A percentile compares a stretch with the other conserved stretches of the same genome.
phyloP scores from a whole-genome alignment of 148 eudicot species.

The Chenopodium formosanum region DNA sequence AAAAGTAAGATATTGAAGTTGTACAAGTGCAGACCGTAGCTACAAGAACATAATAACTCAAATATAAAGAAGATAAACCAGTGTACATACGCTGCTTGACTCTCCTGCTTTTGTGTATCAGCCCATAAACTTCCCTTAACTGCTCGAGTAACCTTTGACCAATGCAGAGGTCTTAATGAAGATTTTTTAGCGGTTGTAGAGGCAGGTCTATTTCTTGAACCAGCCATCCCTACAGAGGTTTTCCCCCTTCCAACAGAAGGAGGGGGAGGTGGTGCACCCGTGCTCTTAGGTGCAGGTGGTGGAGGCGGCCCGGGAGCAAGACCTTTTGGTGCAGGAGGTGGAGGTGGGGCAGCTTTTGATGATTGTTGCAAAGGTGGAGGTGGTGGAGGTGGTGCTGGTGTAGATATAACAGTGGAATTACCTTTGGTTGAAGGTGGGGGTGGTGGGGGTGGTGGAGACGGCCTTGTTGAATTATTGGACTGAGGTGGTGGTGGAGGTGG shows the following conservation, averaged over 20 bases:
- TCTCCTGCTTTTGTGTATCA: conserved; percentile 78
- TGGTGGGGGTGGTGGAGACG: conserved; percentile 37
- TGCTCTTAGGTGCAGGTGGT: conserved; percentile 49
- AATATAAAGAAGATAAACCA: neutral
- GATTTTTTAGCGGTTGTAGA: conserved; percentile 59
- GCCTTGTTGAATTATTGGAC: conserved; percentile 13
- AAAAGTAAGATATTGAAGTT: neutral
- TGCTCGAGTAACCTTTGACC: conserved; percentile 96
- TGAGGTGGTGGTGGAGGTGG: conserved; percentile 35
- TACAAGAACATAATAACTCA: neutral
- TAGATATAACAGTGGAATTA: conserved; percentile 25
- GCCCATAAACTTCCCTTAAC: conserved; percentile 98
- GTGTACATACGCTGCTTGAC: conserved; percentile 64
- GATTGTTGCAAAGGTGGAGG: conserved; percentile 39
- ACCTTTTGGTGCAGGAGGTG: conserved; percentile 39
- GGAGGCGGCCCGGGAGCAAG: conserved; percentile 70
- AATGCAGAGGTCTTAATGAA: conserved; percentile 85
- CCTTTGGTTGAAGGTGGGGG: conserved; percentile 37
- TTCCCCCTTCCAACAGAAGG: conserved; percentile 71
- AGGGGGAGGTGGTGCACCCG: conserved; percentile 61
- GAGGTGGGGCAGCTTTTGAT: conserved; percentile 46
- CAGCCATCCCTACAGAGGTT: conserved; percentile 36
- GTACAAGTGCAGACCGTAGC: neutral
- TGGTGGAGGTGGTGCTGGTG: conserved; percentile 68
- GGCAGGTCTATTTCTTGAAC: conserved; percentile 53